phyloP scores from a whole-genome alignment of 2,329 filamentous ascomycete genomes.

The Neurospora crassa region DNA sequence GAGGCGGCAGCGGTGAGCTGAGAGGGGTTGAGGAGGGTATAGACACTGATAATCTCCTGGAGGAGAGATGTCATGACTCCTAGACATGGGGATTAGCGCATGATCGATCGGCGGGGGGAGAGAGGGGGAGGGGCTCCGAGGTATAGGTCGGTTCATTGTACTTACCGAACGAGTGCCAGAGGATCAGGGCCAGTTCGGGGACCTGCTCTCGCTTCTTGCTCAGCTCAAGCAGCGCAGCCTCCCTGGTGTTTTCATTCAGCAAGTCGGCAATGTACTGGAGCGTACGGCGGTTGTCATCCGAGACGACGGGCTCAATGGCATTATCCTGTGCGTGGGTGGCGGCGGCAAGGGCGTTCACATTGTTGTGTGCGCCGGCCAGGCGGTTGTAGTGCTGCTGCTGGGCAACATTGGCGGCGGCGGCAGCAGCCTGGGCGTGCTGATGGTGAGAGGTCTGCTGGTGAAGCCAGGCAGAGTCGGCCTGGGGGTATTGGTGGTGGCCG shows the following conservation, averaged over 20 bases:
- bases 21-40: constrained; percentile 90
- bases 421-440: constrained; percentile 37
- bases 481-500: constrained; percentile 57
- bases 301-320: constrained; percentile 55
- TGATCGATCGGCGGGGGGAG: constrained; percentile 1
- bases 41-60: constrained; percentile 98
- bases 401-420: constrained; percentile 42
- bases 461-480: constrained; percentile 57
- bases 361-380: constrained; percentile 57
- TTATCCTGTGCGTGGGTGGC: constrained; percentile 42
- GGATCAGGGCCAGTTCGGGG: constrained; percentile 85
- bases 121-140: background rate
- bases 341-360: constrained; percentile 33
- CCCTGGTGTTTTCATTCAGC: constrained; percentile 75
- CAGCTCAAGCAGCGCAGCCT: constrained; percentile 84
- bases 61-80: constrained; percentile 96
- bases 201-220: constrained; percentile 99
- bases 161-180: constrained; percentile 98
- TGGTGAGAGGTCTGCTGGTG: constrained; percentile 54
- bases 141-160: background rate
- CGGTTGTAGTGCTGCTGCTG: constrained; percentile 62
- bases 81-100: constrained; percentile 28
- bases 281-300: constrained; percentile 88
- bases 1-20: constrained; percentile 96
- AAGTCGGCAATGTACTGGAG: constrained; percentile 88